Evolutionary conservation across 2,329 filamentous ascomycete species (phyloP), one percentile per base, ranked within the genome.

Genomic region (Beauveria sp.): DNA sequence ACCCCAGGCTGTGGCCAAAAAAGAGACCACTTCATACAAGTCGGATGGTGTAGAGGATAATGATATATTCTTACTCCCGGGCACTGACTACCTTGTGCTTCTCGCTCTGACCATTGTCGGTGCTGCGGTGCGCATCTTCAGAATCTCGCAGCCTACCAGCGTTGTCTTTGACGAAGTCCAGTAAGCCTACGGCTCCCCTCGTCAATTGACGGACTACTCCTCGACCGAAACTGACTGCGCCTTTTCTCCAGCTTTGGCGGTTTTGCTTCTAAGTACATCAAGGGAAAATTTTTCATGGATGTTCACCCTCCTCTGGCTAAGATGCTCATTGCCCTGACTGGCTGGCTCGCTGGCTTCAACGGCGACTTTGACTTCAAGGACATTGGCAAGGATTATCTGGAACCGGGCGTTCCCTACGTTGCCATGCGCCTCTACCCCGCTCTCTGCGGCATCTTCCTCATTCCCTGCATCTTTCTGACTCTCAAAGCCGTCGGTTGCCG

Each of bases 131-230:
- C 90, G 95, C 66, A 78, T 98, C 65, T 99, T 96, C 81, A 87
- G 91, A 71, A 97, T 99, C 78, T 97, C 96, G 74, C 91, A 97
- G 74, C 95, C 95, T 61, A 89, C 86, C 70, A 97, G 93, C 70
- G 95, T 99, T 64, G 95, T 99, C 67, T 99, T 99, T 74, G 95
- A 99, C 75, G 95, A 99, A 80, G 95, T 99, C 74, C 95, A 99
- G 92, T 96, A 85, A 74, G 91, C 86, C 51, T 47, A 61, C 30
- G 26, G 4, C 49, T 5, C 52, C 42, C 28, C 30, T 49, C 22
- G 26, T 24, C 51, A 40, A 57, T 42, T n/a, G 18, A 43, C 49
- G 20, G 18, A 26, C 49, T 38, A 16, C 34, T 38, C 12, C 28
- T 43, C 30, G 20, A n/a, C 49, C 2, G 26, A n/a, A 22, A 61